Base-by-base conservation (phyloP, 768 basidiomycete species). In the Lentinula edodes region DNA sequence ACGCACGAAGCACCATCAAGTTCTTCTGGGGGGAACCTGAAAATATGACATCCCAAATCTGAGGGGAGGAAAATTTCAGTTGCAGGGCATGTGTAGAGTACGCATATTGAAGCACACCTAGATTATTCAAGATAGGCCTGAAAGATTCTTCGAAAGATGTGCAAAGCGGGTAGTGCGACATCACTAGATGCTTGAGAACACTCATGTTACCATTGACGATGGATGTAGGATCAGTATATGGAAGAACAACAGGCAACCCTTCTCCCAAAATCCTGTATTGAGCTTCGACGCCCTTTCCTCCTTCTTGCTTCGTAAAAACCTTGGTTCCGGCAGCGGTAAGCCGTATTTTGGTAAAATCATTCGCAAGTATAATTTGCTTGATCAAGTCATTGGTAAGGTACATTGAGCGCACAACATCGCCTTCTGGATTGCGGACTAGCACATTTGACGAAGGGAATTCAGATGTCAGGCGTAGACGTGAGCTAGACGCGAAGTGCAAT, bases 291-390 rank as follows among this genome's bases (percentile, higher is more conserved):
- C 81, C 85, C 48, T 83, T 83, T 1, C 81, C 85, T 2, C 83
- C 84, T 62, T 96, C 95, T 71, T 98, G 95, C 69, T 93, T 91
- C 6, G 86, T 84, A 73, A 98, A 90, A 12, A 94, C 87, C 72
- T 97, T 96, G 43, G 95, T 94, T 18, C 97, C 97, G n/a, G 91
- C 90, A 13, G 91, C 87, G 67, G 95, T 88, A 57, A 99, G 84
- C 1, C 97, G 87, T 60, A 98, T 81, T 32, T 88, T 86, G 34
- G 83, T 82, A 71, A 89, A 95, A 70, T 93, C 87, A 70, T 98
- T 99, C 69, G 87, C 76, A 57, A 78, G 68, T 61, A 98, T 81
- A 63, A 98, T 78, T n/a, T 79, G 74, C 73, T 91, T 93, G 70
- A 96, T 89, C 66, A 91, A 76, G 66, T 87, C 83, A 69, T 95